Evolutionary conservation across 768 basidiomycete species (phyloP).

Genomic region (Rhodotorula paludigena): DNA sequence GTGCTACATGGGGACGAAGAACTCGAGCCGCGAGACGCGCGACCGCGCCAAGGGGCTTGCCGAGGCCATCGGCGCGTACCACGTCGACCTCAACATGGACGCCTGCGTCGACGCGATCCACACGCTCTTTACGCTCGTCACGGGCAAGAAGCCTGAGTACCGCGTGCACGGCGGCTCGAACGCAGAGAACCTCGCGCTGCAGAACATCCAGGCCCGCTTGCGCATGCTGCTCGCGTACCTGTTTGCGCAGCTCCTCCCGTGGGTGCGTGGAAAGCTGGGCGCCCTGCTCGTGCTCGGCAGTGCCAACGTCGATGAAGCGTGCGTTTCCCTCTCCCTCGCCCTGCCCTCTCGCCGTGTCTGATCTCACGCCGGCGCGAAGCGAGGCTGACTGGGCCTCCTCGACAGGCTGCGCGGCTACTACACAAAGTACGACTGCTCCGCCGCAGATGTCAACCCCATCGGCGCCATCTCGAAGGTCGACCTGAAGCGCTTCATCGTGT

Average conservation of each 20-base stretch:
- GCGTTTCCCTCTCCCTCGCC: constrained; percentile 11
- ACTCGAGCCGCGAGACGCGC: constrained; percentile 82
- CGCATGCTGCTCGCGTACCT: constrained; percentile 88
- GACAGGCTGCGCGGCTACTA: constrained; percentile 84
- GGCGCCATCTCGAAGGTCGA: constrained; percentile 98
- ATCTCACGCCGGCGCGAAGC: too few relatives aligned
- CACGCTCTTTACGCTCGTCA: constrained; percentile 76
- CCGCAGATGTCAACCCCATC: constrained; percentile 96
- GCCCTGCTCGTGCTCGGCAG: constrained; percentile 92
- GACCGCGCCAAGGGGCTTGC: constrained; percentile 79
- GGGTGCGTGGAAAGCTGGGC: constrained; percentile 75
- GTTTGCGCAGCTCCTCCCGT: constrained; percentile 78
- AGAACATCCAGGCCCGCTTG: constrained; percentile 95
- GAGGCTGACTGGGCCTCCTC: too few relatives aligned
- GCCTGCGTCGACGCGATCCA: constrained; percentile 75
- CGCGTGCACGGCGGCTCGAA: constrained; percentile 75
- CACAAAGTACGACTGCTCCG: constrained; percentile 94
- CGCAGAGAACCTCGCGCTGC: constrained; percentile 90
- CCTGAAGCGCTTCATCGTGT: constrained; percentile 88
- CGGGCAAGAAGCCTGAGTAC: constrained; percentile 67
- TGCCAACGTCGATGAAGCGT: constrained; percentile 98
- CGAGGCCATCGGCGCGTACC: constrained; percentile 91
- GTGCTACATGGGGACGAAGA: constrained; percentile 98
- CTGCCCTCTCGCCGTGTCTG: background rate
- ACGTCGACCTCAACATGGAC: constrained; percentile 95